These are phyloP conservation scores for Myriosclerotinia scirpicola DNA, from an alignment of 2,329 filamentous ascomycete genomes.

Conservation along the genomic window DNA sequence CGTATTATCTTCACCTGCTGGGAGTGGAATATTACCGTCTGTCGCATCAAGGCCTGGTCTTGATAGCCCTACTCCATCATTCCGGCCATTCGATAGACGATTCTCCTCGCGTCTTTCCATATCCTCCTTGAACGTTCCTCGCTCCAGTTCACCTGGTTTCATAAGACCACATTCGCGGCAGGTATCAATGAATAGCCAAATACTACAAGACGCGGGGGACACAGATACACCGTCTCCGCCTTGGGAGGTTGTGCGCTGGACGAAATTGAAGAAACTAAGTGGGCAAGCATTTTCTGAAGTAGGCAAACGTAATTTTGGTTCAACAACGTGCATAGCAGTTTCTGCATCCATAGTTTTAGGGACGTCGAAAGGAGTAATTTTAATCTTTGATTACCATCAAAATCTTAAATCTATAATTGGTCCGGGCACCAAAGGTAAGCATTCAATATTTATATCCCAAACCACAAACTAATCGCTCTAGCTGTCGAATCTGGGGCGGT, in stretches of 20 bases:
- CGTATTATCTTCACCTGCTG: constrained; percentile 64
- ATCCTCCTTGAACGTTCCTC: constrained; percentile 60
- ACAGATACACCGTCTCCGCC: constrained; percentile 73
- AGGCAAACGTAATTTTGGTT: constrained; percentile 88
- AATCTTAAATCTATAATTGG: constrained; percentile 92
- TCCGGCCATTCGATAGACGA: constrained; percentile 89
- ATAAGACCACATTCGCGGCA: constrained; percentile 76
- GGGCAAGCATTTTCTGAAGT: constrained; percentile 89
- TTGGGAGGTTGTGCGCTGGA: constrained; percentile 98
- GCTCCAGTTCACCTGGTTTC: constrained; percentile 70
- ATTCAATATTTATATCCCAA: not conserved
- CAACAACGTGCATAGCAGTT: constrained; percentile 84
- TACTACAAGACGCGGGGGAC: constrained; percentile 61
- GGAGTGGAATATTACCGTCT: constrained; percentile 71
- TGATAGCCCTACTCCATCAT: constrained; percentile 72
- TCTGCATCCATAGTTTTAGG: constrained; percentile 87
- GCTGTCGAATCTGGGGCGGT: constrained; percentile 88
- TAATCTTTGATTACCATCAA: constrained; percentile 98
- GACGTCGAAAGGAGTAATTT: constrained; percentile 88
- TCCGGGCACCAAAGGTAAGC: constrained; percentile 80
- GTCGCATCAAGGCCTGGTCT: constrained; percentile 65
- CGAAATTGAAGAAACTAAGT: constrained; percentile 84
- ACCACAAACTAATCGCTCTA: constrained; percentile 41
- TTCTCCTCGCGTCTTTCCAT: constrained; percentile 80
- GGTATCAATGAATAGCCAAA: constrained; percentile 72